phyloP scores from a whole-genome alignment of 2,329 filamentous ascomycete genomes.

The Colletotrichum higginsianum region DNA sequence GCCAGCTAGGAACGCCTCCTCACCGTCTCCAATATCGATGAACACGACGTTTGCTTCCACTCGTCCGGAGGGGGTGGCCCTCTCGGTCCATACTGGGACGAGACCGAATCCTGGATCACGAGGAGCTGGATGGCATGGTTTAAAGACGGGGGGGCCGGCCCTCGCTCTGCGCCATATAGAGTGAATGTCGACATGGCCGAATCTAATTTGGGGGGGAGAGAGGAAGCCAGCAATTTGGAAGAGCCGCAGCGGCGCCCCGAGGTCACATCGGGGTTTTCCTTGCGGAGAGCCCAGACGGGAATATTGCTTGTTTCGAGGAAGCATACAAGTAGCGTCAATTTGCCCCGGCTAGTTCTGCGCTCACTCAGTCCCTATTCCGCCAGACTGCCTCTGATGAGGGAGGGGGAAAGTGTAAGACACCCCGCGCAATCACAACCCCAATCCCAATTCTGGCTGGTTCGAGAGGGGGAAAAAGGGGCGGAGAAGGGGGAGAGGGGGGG shows the following conservation, averaged over 20 bases:
- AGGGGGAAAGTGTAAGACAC: too few species aligned
- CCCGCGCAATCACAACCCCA: slow-evolving; percentile 1
- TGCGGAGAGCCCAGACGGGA: slow-evolving; percentile 1
- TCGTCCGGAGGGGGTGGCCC: not conserved
- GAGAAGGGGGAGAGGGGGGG: too few species aligned
- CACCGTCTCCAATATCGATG: slow-evolving; percentile 10
- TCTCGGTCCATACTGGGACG: slow-evolving; percentile 23
- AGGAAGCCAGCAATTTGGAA: slow-evolving; percentile 22
- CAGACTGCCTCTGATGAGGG: too few species aligned
- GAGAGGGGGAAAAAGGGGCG: not conserved
- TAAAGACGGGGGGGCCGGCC: not conserved
- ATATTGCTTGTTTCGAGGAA: slow-evolving; percentile 19
- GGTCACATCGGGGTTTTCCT: slow-evolving; percentile 6
- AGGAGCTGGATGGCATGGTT: not conserved
- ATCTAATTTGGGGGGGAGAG: not conserved
- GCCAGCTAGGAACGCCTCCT: slow-evolving; percentile 3
- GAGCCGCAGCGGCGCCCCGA: slow-evolving; percentile 1
- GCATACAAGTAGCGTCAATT: not conserved
- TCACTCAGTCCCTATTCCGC: too few species aligned
- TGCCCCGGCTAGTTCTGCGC: too few species aligned
- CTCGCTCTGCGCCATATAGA: slow-evolving; percentile 26
- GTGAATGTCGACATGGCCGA: slow-evolving; percentile 4
- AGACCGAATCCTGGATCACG: slow-evolving; percentile 6
- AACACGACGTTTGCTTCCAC: slow-evolving; percentile 8
- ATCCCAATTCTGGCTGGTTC: not conserved